Percentiles rank a stretch among this genome's conserved stretches.
These are phyloP conservation scores for Capsicum pubescens DNA, from an alignment of 257 asterid genomes.

Conservation along the genomic window DNA sequence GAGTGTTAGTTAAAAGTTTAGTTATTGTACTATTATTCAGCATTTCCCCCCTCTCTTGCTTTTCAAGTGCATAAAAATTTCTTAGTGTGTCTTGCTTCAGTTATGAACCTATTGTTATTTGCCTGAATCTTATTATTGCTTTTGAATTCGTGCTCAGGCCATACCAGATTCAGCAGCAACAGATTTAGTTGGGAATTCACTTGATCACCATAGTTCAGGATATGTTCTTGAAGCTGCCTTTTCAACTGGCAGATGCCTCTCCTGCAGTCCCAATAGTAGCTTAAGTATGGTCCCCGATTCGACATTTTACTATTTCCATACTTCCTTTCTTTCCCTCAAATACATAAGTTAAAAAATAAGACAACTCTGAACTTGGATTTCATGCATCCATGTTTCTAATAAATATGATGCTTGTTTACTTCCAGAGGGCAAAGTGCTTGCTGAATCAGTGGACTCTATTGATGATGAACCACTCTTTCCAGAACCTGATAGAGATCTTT, in stretches of 20 bases:
- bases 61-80: not conserved
- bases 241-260: constrained; percentile 72
- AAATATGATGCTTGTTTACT: constrained; percentile 11
- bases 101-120: not conserved
- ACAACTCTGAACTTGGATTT: not conserved
- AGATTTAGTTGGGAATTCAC: constrained; percentile 42
- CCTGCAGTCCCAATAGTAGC: constrained; percentile 69
- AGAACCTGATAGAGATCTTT: constrained; percentile 48
- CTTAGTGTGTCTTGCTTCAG: not conserved
- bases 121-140: not conserved
- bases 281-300: constrained; percentile 49
- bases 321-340: constrained; percentile 14
- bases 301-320: not conserved
- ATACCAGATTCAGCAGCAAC: constrained; percentile 38
- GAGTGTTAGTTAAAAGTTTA: not conserved
- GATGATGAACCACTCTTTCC: constrained; percentile 34
- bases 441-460: constrained; percentile 47
- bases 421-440: constrained; percentile 51
- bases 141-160: constrained; percentile 44
- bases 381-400: constrained; percentile 19
- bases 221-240: constrained; percentile 82
- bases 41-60: not conserved
- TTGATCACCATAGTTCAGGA: constrained; percentile 79
- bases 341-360: not conserved
- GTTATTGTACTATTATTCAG: not conserved